Evolutionary conservation across 441 rosid genomes (phyloP).

Genomic region (Erysimum pusillum): DNA sequence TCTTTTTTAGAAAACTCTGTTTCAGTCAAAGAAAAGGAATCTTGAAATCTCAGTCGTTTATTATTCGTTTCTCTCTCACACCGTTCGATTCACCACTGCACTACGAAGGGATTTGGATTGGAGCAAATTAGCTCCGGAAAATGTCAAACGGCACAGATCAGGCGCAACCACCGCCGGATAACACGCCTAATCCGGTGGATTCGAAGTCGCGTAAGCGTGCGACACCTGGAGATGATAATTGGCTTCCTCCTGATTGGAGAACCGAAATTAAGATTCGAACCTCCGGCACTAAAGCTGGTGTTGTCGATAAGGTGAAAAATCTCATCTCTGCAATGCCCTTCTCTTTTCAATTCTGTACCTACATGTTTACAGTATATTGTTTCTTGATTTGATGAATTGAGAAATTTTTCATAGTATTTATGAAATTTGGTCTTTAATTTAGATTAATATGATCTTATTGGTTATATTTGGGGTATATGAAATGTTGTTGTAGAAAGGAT

Average conservation of each 20-base stretch:
- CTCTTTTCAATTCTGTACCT: not conserved
- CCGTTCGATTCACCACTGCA: too few relatives aligned
- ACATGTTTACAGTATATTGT: not conserved
- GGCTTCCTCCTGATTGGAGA: constrained; percentile 85
- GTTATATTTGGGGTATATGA: too few relatives aligned
- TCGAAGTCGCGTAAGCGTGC: constrained; percentile 43
- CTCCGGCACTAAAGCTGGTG: constrained; percentile 78
- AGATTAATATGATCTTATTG: not conserved
- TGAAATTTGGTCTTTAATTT: not conserved
- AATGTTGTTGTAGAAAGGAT: not conserved
- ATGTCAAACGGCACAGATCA: constrained; percentile 7
- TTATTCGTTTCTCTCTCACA: too few relatives aligned
- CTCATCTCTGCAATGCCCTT: not conserved
- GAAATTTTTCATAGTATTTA: not conserved
- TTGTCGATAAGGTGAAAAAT: constrained; percentile 60
- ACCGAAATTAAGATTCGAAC: constrained; percentile 68
- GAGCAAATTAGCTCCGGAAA: not conserved
- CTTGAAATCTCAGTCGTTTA: not conserved
- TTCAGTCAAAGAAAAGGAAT: not conserved
- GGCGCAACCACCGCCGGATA: constrained; percentile 26
- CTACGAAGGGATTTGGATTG: not conserved
- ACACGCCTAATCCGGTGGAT: constrained; percentile 25
- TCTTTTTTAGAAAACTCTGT: not conserved
- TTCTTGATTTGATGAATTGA: not conserved
- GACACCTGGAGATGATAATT: constrained; percentile 50